Conservation (phyloP, 139 green algal genomes). For the Coelastrella sp. region DNA sequence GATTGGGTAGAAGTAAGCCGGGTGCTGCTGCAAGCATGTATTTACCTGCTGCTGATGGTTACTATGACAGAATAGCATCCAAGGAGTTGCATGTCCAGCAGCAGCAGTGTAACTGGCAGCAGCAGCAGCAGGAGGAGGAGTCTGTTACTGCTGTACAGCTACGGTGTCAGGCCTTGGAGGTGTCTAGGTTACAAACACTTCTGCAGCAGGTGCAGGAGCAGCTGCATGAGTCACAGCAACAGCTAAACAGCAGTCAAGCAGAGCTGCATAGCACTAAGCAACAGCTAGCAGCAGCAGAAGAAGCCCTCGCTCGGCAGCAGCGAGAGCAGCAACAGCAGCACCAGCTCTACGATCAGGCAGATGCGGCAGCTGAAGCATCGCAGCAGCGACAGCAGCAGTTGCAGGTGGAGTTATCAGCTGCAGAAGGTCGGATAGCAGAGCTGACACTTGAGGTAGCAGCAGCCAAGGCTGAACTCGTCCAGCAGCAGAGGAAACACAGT, state of each 20-base stretch:
- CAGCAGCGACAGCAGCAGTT: conserved; percentile 3
- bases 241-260: background rate
- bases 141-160: background rate
- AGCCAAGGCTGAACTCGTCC: background rate
- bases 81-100: background rate
- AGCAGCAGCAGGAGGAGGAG: conserved; percentile 10
- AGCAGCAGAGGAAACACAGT: background rate
- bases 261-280: background rate
- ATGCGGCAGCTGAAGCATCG: background rate
- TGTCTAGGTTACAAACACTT: background rate
- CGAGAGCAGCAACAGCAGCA: conserved; percentile 10
- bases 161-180: background rate
- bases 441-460: background rate
- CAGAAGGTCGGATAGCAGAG: background rate
- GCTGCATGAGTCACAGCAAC: background rate
- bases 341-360: background rate
- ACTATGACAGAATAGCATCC: background rate
- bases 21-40: background rate
- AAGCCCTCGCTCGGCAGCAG: background rate
- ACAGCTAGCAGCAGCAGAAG: conserved; percentile 24
- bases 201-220: conserved; percentile 15
- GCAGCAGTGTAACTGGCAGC: background rate
- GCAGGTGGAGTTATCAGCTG: background rate
- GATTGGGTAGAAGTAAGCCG: no score
- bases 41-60: background rate